Evolutionary conservation across 371 early-diverging fungal species (phyloP), one percentile per base, ranked within the genome.

Genomic region (Massospora cicadina): DNA sequence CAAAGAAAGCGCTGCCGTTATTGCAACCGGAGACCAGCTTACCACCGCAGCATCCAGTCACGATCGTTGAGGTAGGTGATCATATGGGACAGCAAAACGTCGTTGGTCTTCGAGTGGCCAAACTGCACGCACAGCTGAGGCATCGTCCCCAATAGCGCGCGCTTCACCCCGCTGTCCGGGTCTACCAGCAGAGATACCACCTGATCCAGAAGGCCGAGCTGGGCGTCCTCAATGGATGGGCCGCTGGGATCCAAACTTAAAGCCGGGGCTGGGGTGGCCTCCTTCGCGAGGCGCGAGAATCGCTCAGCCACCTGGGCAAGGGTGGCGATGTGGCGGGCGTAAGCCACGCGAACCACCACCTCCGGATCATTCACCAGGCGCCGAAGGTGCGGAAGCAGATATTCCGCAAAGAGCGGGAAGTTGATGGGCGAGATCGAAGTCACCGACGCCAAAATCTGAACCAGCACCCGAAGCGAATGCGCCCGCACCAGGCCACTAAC

Each of bases 21-120:
- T 55, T 3, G 55, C n/a, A 2, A 23, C 53, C 23, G 2, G 54
- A 56, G 30, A 23, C 55, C 56, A 1, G 0, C 53, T 7, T 74
- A 85, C 88, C 86, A 82, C 75, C 94, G 77, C 55, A 95, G 73
- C 77, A 83, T 83, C 93, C 92, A 91, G 65, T 94, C 94, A 28
- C 81, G 78, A 59, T 91, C 95, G 70, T 95, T 95, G 55, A 95
- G 76, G 65, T 91, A 95, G 0, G 95, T 95, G 65, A 95, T 93
- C 80, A 92, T 87, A 74, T 95, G 94, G 58, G 84, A 82, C 54
- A 96, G 69, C 26, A 92, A 68, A 21, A 90, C 79, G 75, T 93
- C 92, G 67, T 84, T 90, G 43, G 88, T 84, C 60, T 84, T 83
- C 69, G 86, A 89, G 54, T 84, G 71, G 32, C 92, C 90, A 72